phyloP scores from a whole-genome alignment of 345 rosid genomes.

The Arabidopsis suecica region DNA sequence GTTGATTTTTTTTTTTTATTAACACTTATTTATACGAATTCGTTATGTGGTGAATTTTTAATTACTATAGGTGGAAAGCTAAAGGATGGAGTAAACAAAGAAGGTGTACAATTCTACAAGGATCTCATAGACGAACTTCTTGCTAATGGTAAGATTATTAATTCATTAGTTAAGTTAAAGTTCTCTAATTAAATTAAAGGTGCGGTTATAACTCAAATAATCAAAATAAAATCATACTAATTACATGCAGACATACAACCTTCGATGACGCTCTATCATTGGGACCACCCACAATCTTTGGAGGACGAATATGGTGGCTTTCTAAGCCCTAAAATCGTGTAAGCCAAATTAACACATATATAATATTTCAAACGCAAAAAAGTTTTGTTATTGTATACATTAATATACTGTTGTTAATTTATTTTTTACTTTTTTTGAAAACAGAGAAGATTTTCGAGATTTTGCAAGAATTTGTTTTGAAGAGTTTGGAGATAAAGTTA shows the following conservation, averaged over 20 bases:
- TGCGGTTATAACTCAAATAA: neutral
- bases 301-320: constrained; percentile 62
- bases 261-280: constrained; percentile 57
- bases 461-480: constrained; percentile 51
- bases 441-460: constrained; percentile 55
- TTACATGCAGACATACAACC: constrained; percentile 50
- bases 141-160: constrained; percentile 42
- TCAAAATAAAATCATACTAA: neutral
- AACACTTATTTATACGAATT: neutral
- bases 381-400: neutral
- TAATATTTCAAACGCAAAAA: neutral
- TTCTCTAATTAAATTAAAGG: neutral
- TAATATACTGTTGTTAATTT: neutral
- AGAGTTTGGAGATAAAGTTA: constrained; percentile 58
- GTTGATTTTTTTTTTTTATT: neutral
- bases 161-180: neutral
- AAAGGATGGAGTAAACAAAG: constrained; percentile 56
- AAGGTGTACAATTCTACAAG: constrained; percentile 55
- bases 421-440: neutral
- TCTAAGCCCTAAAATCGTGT: constrained; percentile 53
- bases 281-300: constrained; percentile 60
- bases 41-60: neutral
- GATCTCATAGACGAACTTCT: constrained; percentile 60
- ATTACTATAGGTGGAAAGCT: constrained; percentile 40
- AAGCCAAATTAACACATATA: constrained; percentile 34